Evolutionary conservation across 1,284 basidiomycete genomes (phyloP), one percentile per base, ranked within the genome.

Genomic region (Earliella scabrosa): DNA sequence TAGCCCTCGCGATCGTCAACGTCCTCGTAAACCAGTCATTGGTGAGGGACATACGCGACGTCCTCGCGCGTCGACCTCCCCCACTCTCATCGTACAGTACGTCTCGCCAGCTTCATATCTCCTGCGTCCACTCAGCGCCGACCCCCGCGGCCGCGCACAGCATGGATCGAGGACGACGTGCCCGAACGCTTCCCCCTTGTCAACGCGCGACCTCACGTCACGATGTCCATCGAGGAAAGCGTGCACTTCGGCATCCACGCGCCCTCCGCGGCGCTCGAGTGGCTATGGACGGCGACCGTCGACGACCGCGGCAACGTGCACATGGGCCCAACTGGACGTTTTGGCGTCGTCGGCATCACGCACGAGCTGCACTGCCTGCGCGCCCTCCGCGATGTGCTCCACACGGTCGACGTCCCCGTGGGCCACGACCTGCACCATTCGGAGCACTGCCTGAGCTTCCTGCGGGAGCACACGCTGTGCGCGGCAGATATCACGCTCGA

Each of bases 351-450:
- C 16, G 65, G 70, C 11, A 69, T 77, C 67, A 73, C 67, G 45
- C 75, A 78, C 64, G 68, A 77, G 61, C 58, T 75, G 46, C 75
- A 76, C 52, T 77, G 75, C 50, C 64, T 77, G 20, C 68, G 73
- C 48, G 61, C 34, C 39, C 36, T 50, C 59, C 54, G 54, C 52
- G 49, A 27, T 64, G 70, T 18, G 32, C 38, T 40, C 21, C 27
- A 20, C 6, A 27, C 44, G 18, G 60, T 54, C 26, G 50, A 38
- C 21, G 48, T 31, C 4, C 50, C 47, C 23, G 39, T 20, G 14
- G 44, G 38, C 23, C 16, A 36, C 0, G 24, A 40, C n/a, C 32
- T 53, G 14, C 43, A 48, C 45, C 58, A 59, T 23, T 48, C 34
- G 20, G 62, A 65, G 34, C 64, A 63, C 45, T 66, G 62, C 48